Evolutionary conservation across 768 basidiomycete genomes (phyloP), one percentile per base, ranked within the genome.

Genomic region (Sporobolomyces phaffii): DNA sequence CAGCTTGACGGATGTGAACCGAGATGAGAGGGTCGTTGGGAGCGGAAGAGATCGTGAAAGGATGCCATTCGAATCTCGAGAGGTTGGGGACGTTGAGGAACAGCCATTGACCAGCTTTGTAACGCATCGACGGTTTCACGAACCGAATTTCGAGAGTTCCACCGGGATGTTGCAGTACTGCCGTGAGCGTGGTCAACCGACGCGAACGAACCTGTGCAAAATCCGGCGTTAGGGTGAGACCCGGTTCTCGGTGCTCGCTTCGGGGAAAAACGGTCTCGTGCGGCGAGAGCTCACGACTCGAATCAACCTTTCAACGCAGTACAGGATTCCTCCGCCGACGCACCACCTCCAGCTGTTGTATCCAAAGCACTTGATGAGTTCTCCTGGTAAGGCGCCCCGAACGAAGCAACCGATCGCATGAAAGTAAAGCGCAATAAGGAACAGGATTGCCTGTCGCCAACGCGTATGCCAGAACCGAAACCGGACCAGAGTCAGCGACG

Each of bases 321-420:
- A 94, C 70, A 89, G 80, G 72, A 94, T 84, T 43, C 89, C 90
- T 14, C 90, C 72, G 90, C 91, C 94, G 75, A 96, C 91, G 51
- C 82, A 89, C 82, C 85, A 93, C 63, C 89, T 81, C 91, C 91
- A 94, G 75, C 88, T 51, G 64, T 85, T 78, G 79, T 97, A 97
- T 8, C 92, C 92, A 65, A 94, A 83, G 75, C 92, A 97, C 74
- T 52, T 33, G 7, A 73, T 73, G 11, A 58, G 68, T 11, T 68
- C 40, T 2, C 36, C 65, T 5, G 73, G 74, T 18, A 72, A 64
- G 3, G 73, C 74, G 1, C 74, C 90, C 52, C 92, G 90, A 64
- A 97, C 92, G 78, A 97, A 97, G 78, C 92, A 97, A 7, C 92
- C 91, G 61, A 88, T 88, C 31, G 91, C 91, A 77, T 93, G 91